phyloP scores from a whole-genome alignment of 2,329 filamentous ascomycete genomes.

The Colletotrichum somersetense region DNA sequence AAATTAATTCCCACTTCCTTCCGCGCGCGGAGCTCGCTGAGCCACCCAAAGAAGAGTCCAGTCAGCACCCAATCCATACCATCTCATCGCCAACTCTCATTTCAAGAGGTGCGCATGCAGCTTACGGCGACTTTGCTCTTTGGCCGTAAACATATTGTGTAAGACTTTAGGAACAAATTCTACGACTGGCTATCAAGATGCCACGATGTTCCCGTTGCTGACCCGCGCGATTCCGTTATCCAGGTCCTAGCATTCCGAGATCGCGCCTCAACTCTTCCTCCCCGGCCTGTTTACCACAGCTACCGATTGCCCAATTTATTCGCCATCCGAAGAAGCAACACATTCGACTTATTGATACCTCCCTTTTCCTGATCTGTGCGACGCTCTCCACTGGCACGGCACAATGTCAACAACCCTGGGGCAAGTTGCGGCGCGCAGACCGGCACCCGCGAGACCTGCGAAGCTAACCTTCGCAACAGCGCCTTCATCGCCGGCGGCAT shows the following conservation, averaged over 20 bases:
- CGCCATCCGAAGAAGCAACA: neutral
- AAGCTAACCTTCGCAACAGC: constrained; percentile 56
- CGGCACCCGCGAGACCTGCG: constrained; percentile 9
- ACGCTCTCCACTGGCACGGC: constrained; percentile 20
- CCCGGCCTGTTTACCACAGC: neutral
- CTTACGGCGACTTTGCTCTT: constrained; percentile 6
- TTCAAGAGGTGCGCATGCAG: neutral
- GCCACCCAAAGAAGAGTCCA: constrained; percentile 19
- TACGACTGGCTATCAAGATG: constrained; percentile 12
- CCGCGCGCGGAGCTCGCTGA: constrained; percentile 41
- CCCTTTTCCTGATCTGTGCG: constrained; percentile 1
- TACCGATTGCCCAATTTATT: constrained; percentile 6
- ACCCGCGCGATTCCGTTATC: constrained; percentile 41
- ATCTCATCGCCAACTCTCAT: neutral
- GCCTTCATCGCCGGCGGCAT: constrained; percentile 97
- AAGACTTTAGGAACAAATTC: neutral
- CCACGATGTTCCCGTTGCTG: constrained; percentile 39
- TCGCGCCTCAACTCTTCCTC: constrained; percentile 29
- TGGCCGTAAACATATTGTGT: constrained; percentile 21
- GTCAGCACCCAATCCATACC: neutral
- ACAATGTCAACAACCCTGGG: constrained; percentile 66
- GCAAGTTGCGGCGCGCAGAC: constrained; percentile 48
- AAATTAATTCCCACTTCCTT: constrained; percentile 39
- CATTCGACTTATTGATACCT: constrained; percentile 3
- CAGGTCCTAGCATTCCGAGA: constrained; percentile 31